These are phyloP conservation scores for Sanghuangporus baumii DNA, from an alignment of 1,284 basidiomycete species.

Conservation along the genomic window DNA sequence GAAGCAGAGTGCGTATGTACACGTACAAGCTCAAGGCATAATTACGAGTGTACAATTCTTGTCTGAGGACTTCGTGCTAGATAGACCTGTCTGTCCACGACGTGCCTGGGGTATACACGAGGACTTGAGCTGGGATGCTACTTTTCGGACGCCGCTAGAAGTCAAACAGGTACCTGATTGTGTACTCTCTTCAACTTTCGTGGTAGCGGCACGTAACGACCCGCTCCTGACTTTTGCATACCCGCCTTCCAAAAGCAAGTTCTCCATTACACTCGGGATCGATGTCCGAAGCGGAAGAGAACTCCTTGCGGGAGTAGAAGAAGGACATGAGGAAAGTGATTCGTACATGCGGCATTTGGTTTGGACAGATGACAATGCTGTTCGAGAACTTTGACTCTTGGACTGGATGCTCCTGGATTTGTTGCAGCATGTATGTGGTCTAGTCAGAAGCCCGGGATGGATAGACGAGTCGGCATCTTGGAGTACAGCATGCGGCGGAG, in stretches of 20 bases:
- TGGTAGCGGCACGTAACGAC: not conserved
- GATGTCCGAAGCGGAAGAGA: not conserved
- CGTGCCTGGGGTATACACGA: not conserved
- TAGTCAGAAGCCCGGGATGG: not conserved
- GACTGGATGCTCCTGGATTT: not conserved
- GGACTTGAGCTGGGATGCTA: not conserved
- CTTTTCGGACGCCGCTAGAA: not conserved
- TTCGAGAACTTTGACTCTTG: not conserved
- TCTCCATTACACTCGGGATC: too few relatives aligned
- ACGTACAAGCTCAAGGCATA: not conserved
- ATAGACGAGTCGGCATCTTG: not conserved
- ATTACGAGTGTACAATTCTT: not conserved
- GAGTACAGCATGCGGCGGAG: not conserved
- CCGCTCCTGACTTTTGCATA: not conserved
- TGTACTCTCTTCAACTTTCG: not conserved
- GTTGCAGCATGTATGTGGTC: not conserved
- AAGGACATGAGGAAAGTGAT: not conserved
- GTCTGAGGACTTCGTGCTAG: not conserved
- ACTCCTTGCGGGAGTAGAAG: not conserved
- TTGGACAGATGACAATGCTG: not conserved
- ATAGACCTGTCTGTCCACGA: not conserved
- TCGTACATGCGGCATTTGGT: conserved; percentile 8
- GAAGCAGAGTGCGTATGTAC: too few relatives aligned
- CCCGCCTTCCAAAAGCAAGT: too few relatives aligned
- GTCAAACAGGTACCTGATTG: not conserved